Percentiles rank a stretch among this genome's conserved stretches.
These are phyloP conservation scores for Pseudogymnoascus sp. DNA, from an alignment of 2,329 filamentous ascomycete species.

Conservation along the genomic window DNA sequence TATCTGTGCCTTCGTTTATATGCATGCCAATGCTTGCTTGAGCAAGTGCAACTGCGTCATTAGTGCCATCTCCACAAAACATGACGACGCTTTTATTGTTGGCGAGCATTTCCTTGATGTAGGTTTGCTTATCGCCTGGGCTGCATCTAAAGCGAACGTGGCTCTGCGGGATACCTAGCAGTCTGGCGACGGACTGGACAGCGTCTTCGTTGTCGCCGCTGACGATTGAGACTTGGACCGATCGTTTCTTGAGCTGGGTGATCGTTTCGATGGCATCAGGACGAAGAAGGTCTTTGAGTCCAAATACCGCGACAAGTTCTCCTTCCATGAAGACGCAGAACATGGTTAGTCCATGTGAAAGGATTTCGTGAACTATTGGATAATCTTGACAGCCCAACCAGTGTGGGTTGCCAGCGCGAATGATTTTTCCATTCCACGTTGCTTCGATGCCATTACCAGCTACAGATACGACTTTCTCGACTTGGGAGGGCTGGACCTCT, in stretches of 20 bases:
- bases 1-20: constrained; percentile 52
- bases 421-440: constrained; percentile 14
- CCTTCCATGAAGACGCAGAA: constrained; percentile 38
- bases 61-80: constrained; percentile 72
- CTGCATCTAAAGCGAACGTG: constrained; percentile 27
- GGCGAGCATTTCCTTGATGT: constrained; percentile 15
- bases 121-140: constrained; percentile 28
- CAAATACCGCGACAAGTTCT: constrained; percentile 32
- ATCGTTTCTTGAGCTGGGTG: constrained; percentile 28
- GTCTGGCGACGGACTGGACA: constrained; percentile 32
- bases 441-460: constrained; percentile 40
- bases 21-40: constrained; percentile 65
- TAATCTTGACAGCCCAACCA: constrained; percentile 35
- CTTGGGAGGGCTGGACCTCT: background rate
- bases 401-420: constrained; percentile 40
- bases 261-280: constrained; percentile 33
- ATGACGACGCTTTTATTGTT: constrained; percentile 37
- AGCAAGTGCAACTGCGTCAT: constrained; percentile 66
- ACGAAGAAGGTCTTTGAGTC: constrained; percentile 38
- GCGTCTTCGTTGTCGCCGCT: constrained; percentile 44
- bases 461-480: constrained; percentile 17
- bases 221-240: constrained; percentile 39
- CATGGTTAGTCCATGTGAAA: constrained; percentile 30
- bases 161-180: constrained; percentile 31
- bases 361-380: background rate